Evolutionary conservation across 257 asterid genomes (phyloP), one percentile per base, ranked within the genome.

Genomic region (Fraxinus excelsior): DNA sequence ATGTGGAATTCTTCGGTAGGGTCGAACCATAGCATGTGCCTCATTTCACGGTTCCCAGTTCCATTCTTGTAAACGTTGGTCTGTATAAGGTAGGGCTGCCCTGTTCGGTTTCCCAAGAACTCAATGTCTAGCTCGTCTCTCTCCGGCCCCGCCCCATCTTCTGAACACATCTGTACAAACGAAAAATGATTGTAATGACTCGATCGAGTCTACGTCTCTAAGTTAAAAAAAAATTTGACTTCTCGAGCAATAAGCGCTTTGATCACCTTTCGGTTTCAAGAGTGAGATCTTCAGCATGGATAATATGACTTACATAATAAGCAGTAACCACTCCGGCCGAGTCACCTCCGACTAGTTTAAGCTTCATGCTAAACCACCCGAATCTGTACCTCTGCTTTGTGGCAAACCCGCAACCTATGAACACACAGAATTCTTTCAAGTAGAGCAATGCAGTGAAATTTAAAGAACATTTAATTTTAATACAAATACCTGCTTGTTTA

Each of bases 241-340:
- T 3, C n/a, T 32, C 46, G 49, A 38, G 44, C 9, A 8, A 9
- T 38, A 40, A 10, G 14, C 12, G 12, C 46, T 40, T 40, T 11
- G 14, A 40, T 37, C 40, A 37, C 40, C 40, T 7, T 7, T 37
- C 10, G 40, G 40, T 7, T 37, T 7, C 40, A 37, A 37, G 56
- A 46, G 56, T 46, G 19, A 46, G 56, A 46, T 37, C 56, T 46
- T 10, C 3, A 2, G 19, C 4, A 46, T 46, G 21, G 35, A 29
- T 28, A 5, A 19, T 34, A 71, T 31, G 21, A 76, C 94, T 89
- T 83, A 95, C 99, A 71, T 91, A 95, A 80, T 88, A 95, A 49
- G 99, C 99, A 18, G 99, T 94, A 10, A 95, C 99, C 7, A 95
- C 98, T 66, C 99, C 99, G 73, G 99, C 99, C 31, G 99, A 91